These are phyloP conservation scores for Eucalyptus albens DNA, from an alignment of 345 rosid species.

Conservation along the genomic window DNA sequence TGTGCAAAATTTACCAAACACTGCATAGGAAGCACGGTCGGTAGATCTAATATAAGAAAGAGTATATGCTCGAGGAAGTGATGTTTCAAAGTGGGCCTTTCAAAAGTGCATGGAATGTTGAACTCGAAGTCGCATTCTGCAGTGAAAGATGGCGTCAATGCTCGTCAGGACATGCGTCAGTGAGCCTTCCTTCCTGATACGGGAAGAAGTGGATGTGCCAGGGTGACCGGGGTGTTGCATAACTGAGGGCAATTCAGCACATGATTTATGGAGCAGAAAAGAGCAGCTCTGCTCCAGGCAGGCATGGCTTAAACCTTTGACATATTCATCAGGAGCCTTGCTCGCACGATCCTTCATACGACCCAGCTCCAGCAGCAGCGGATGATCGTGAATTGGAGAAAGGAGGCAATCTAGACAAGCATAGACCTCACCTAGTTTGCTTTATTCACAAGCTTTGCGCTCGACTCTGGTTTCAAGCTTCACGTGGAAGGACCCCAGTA, in stretches of 20 bases:
- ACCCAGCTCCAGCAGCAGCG: not conserved
- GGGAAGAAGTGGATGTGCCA: not conserved
- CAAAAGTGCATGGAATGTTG: too few species aligned
- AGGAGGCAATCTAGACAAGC: not conserved
- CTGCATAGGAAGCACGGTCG: fast-evolving
- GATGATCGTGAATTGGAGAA: not conserved
- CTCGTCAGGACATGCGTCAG: fast-evolving
- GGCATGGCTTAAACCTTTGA: too few species aligned
- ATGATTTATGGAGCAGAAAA: not conserved
- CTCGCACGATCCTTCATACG: too few species aligned
- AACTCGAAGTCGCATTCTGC: fast-evolving
- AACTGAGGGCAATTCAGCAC: not conserved
- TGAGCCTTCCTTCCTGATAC: too few species aligned
- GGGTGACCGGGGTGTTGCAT: not conserved
- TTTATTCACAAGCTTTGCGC: too few species aligned
- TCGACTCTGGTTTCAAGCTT: not conserved
- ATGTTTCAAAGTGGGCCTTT: too few species aligned
- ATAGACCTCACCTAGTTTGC: not conserved
- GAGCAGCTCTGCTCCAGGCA: not conserved
- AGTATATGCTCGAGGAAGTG: too few species aligned
- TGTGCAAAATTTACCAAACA: too few species aligned
- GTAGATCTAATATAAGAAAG: too few species aligned
- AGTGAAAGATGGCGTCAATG: too few species aligned
- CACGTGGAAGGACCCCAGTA: not conserved
- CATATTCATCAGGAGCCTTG: too few species aligned